Conservation (phyloP, 2,329 filamentous ascomycete genomes). For the Monilinia fructigena region DNA sequence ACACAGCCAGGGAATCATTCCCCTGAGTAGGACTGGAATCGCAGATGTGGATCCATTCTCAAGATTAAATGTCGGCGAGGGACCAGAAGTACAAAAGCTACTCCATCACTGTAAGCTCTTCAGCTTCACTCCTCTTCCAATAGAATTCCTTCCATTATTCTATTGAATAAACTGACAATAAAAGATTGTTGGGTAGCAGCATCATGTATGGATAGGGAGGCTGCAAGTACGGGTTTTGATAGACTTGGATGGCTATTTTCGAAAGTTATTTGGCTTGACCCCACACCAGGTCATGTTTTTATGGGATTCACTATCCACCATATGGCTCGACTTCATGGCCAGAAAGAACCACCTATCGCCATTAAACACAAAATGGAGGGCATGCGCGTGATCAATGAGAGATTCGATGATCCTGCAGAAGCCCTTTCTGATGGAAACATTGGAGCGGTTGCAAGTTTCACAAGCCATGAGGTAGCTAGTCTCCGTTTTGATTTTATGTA, state of each 20-base stretch:
- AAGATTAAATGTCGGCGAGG: background rate
- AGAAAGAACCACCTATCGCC: background rate
- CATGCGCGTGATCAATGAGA: conserved; percentile 11
- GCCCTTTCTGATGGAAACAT: conserved; percentile 10
- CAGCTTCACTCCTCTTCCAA: background rate
- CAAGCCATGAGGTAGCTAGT: conserved; percentile 1
- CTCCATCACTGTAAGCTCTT: conserved; percentile 11
- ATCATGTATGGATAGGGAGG: conserved; percentile 15
- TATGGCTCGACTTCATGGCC: conserved; percentile 12
- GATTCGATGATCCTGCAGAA: background rate
- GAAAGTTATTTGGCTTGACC: conserved; percentile 2
- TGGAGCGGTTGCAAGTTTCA: conserved; percentile 16
- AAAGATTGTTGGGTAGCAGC: conserved; percentile 7
- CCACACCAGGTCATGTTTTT: background rate
- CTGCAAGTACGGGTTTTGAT: background rate
- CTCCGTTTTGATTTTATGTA: background rate
- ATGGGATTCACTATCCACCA: conserved; percentile 7
- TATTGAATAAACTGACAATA: background rate
- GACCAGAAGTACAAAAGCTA: background rate
- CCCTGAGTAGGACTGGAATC: background rate
- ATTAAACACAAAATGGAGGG: background rate
- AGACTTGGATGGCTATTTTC: conserved; percentile 13
- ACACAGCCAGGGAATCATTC: background rate
- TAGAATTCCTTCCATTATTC: background rate
- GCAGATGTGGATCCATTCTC: conserved; percentile 11